Evolutionary conservation across 805 yeast species (phyloP).

Genomic region (Dipodascopsis uninucleata): DNA sequence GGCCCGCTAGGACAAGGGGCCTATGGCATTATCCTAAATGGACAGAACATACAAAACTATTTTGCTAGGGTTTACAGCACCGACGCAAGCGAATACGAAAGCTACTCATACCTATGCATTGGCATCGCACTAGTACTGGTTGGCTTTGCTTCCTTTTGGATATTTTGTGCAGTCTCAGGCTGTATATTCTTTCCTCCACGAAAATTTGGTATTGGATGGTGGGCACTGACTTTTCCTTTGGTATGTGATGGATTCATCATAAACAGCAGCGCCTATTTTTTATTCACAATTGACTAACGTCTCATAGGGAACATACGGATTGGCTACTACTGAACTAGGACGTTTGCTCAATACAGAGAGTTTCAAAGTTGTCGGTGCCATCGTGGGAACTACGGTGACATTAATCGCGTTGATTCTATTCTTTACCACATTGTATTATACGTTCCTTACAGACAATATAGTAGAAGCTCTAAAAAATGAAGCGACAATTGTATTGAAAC

Average conservation of each 20-base stretch:
- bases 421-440: constrained; percentile 3
- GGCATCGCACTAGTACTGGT: constrained; percentile 44
- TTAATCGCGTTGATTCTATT: constrained; percentile 26
- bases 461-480: background rate
- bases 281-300: background rate
- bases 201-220: constrained; percentile 52
- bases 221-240: constrained; percentile 87
- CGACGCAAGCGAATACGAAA: constrained; percentile 34
- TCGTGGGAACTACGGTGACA: constrained; percentile 54
- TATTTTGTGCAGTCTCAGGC: constrained; percentile 41
- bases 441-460: background rate
- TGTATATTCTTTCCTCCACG: constrained; percentile 37
- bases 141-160: constrained; percentile 57
- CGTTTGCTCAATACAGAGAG: constrained; percentile 47
- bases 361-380: constrained; percentile 57
- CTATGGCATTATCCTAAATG: constrained; percentile 56
- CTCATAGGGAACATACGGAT: constrained; percentile 60
- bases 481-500: too few species aligned
- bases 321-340: constrained; percentile 55
- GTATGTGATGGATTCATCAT: too few species aligned
- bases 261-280: background rate
- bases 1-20: constrained; percentile 86
- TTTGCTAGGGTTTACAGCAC: constrained; percentile 28
- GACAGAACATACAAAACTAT: constrained; percentile 40
- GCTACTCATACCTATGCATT: constrained; percentile 36